Evolutionary conservation across 371 early-diverging fungal genomes (phyloP).

Genomic region (Conidiobolus incongruus): DNA sequence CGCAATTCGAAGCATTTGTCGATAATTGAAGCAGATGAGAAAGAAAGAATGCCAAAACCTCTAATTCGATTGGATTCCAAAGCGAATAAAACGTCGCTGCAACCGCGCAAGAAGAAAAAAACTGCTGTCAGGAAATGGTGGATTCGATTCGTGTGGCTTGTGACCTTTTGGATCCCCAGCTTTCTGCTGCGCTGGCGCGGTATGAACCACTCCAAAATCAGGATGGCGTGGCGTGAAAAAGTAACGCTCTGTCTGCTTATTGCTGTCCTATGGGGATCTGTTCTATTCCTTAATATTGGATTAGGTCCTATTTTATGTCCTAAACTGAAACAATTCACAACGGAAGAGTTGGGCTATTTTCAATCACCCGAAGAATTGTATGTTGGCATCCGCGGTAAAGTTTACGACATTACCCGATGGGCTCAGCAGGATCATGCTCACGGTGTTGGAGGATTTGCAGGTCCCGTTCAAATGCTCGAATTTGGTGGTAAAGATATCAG

Average conservation of each 20-base stretch:
- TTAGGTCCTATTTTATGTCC: constrained; percentile 24
- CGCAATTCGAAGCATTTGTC: too few species aligned
- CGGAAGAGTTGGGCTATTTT: constrained; percentile 16
- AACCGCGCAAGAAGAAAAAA: too few species aligned
- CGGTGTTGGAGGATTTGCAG: constrained; percentile 10
- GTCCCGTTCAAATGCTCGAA: constrained; percentile 18
- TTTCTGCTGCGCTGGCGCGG: constrained; percentile 38
- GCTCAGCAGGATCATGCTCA: constrained; percentile 17
- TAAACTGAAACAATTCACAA: constrained; percentile 12
- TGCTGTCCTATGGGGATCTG: constrained; percentile 28
- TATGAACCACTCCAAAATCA: constrained; percentile 62
- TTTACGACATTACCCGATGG: constrained; percentile 30
- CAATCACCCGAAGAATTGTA: constrained; percentile 10
- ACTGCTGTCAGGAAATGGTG: constrained; percentile 35
- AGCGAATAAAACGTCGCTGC: too few species aligned
- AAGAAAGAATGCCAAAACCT: too few species aligned
- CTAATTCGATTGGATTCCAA: too few species aligned
- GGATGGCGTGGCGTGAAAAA: constrained; percentile 55
- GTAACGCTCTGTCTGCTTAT: constrained; percentile 48
- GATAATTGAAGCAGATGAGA: too few species aligned
- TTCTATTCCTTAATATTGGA: constrained; percentile 22
- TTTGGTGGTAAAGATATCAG: constrained; percentile 46
- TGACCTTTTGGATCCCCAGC: constrained; percentile 78
- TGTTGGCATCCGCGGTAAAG: constrained; percentile 23
- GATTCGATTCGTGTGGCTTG: constrained; percentile 55